Evolutionary conservation across 257 asterid species (phyloP).

Genomic region (Solanum dulcamara): DNA sequence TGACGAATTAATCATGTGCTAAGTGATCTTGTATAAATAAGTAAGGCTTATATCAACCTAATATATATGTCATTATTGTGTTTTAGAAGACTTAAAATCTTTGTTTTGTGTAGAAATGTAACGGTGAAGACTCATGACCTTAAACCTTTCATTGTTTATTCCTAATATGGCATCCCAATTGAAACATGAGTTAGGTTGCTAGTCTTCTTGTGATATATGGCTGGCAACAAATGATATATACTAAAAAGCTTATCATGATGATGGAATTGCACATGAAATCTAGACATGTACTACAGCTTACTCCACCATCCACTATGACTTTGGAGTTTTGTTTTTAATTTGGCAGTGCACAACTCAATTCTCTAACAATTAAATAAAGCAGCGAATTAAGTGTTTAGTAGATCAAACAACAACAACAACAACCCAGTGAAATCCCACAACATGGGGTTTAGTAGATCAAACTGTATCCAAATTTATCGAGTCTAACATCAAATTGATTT

Average conservation of each 20-base stretch:
- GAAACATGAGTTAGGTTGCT: background rate
- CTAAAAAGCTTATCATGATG: background rate
- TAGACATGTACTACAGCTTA: no score
- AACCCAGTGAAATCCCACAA: no score
- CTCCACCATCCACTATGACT: no score
- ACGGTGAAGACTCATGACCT: constrained; percentile 3
- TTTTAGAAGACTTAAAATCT: background rate
- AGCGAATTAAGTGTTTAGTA: no score
- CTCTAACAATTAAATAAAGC: no score
- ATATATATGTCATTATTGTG: background rate
- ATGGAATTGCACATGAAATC: no score
- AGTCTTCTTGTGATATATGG: background rate
- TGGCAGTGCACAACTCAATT: background rate
- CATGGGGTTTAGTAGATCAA: no score
- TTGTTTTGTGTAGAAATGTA: constrained; percentile 10
- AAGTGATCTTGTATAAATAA: background rate
- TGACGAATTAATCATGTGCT: background rate
- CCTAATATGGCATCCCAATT: background rate
- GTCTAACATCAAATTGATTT: background rate
- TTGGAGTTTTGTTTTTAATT: no score
- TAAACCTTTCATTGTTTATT: background rate
- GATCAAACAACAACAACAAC: no score
- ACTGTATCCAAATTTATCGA: background rate
- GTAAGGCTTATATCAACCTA: background rate
- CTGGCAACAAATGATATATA: background rate